These are phyloP conservation scores for Ophiostoma australiae DNA, from an alignment of 2,329 filamentous ascomycete species.

Conservation along the genomic window DNA sequence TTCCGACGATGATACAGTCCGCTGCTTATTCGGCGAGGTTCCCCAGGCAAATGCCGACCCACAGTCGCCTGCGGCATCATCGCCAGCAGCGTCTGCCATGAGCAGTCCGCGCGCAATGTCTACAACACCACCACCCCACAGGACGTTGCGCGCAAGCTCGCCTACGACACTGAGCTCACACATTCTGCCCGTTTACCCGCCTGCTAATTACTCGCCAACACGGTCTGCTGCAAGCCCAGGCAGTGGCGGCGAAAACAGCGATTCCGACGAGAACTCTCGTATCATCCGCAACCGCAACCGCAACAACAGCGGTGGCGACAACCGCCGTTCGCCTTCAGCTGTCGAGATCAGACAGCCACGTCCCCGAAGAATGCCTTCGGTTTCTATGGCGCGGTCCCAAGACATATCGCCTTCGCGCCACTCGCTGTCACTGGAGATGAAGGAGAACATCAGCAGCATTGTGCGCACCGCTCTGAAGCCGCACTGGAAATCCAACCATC, in stretches of 20 bases:
- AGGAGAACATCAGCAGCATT: slow-evolving; percentile 82
- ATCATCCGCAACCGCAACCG: slow-evolving; percentile 15
- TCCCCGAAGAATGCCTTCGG: slow-evolving; percentile 43
- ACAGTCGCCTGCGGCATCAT: slow-evolving; percentile 42
- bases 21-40: slow-evolving; percentile 37
- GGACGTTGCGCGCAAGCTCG: slow-evolving; percentile 56
- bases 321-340: slow-evolving; percentile 33
- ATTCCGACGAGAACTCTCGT: slow-evolving; percentile 30
- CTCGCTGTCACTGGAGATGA: slow-evolving; percentile 70
- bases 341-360: slow-evolving; percentile 51
- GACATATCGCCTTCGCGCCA: slow-evolving; percentile 62
- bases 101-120: slow-evolving; percentile 64
- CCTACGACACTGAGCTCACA: slow-evolving; percentile 64
- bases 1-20: slow-evolving; percentile 53
- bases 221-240: slow-evolving; percentile 32
- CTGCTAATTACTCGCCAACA: slow-evolving; percentile 66
- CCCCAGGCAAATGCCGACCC: slow-evolving; percentile 31
- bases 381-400: slow-evolving; percentile 46
- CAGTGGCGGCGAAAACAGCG: slow-evolving; percentile 41
- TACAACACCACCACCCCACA: slow-evolving; percentile 63
- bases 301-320: slow-evolving; percentile 36
- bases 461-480: slow-evolving; percentile 79
- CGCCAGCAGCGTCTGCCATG: slow-evolving; percentile 60
- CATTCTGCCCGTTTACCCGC: slow-evolving; percentile 69
- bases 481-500: slow-evolving; percentile 70